These are phyloP conservation scores for Ascochyta koolunga DNA, from an alignment of 2,329 filamentous ascomycete species.

Conservation along the genomic window DNA sequence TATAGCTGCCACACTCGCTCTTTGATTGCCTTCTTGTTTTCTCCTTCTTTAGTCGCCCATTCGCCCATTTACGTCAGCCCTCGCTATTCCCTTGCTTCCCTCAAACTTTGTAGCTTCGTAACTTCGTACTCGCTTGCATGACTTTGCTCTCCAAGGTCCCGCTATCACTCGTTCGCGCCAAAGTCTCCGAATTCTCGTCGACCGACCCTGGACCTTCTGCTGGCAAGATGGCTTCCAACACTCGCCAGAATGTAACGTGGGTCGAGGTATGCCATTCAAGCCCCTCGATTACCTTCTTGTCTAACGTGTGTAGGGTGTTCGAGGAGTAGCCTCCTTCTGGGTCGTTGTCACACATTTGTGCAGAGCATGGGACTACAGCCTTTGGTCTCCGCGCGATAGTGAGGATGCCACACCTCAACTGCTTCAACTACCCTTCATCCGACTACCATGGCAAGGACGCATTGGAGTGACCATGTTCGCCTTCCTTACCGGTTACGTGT, in stretches of 20 bases:
- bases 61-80: constrained; percentile 4
- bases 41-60: constrained; percentile 6
- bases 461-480: constrained; percentile 63
- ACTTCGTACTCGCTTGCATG: constrained; percentile 28
- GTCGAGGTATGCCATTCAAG: constrained; percentile 43
- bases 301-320: constrained; percentile 52
- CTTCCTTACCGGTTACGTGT: constrained; percentile 63
- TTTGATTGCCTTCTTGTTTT: constrained; percentile 19
- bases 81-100: constrained; percentile 16
- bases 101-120: constrained; percentile 2
- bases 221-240: constrained; percentile 37
- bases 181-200: constrained; percentile 24
- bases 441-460: constrained; percentile 62
- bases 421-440: constrained; percentile 59
- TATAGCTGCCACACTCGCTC: constrained; percentile 32
- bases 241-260: constrained; percentile 49
- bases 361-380: constrained; percentile 58
- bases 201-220: constrained; percentile 15
- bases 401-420: constrained; percentile 52
- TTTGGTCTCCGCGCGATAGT: constrained; percentile 56
- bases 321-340: constrained; percentile 60
- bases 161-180: constrained; percentile 34
- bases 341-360: constrained; percentile 61
- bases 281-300: not conserved
- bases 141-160: constrained; percentile 34